Base-by-base conservation (phyloP, 352 stramenopile genomes). In the Pythium dissotocum region DNA sequence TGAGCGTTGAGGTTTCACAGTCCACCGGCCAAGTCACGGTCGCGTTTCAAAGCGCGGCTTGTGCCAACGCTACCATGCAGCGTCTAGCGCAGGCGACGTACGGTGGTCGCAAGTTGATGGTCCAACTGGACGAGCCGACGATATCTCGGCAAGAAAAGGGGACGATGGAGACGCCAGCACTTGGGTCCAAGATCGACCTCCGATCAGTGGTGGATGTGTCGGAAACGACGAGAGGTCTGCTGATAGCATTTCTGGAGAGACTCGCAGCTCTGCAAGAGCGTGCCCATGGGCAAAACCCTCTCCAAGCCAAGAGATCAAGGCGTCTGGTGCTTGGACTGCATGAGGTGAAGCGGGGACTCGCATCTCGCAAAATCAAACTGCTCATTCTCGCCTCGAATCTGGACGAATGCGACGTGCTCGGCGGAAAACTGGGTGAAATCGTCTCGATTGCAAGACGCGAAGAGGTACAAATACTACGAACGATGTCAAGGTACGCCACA, bases 361-460 rank as follows among this genome's bases (percentile, higher is more conserved):
- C 83, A 35, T 77, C 81, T 9, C 77, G 89, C 49, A 98, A 97
- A 76, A 67, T 92, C 51, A 75, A 93, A 24, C 90, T 94, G 13
- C 72, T 98, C 0, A 52, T 98, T 6, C 81, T 98, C 33, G 95
- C 92, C 4, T 92, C 90, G 24, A 97, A 98, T 66, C 73, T 98
- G 1, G 91, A 98, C 63, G 76, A 85, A 48, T 79, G 65, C 48
- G 79, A 84, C 13, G 75, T 75, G 4, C 80, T 98, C 12, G 85
- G 96, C 56, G 81, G 88, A 9, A 95, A 93, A 49, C 64, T 97
- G 16, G 65, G 73, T 38, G 89, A 98, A 63, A 89, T 98, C 60
- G 59, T 98, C 12, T 70, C 87, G 4, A 70, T 91, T 9, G 92
- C 82, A 24, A 55, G 28, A 1, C 49, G 79, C 55, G 66, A 87